Evolutionary conservation across 306 rosid species (phyloP).

Genomic region (Calophaca sinica): DNA sequence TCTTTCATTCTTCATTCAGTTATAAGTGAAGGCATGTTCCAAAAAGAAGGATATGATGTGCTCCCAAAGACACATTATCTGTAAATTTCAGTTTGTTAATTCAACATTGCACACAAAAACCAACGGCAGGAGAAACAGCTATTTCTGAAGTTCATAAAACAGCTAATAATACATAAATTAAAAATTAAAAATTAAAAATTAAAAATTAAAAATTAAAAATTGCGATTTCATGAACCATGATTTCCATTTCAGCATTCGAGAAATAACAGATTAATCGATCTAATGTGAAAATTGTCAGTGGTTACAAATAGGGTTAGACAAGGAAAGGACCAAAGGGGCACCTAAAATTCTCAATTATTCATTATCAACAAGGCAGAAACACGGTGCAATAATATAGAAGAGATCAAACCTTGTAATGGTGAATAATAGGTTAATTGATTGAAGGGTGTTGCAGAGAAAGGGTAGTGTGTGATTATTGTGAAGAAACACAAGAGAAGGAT

Average conservation of each 20-base stretch:
- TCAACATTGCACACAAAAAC: slow-evolving; percentile 1
- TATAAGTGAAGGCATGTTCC: neutral
- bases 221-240: neutral
- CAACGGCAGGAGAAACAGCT: neutral
- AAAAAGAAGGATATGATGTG: neutral
- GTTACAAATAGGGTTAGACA: neutral
- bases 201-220: neutral
- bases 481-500: too few species aligned
- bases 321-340: neutral
- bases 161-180: neutral
- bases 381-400: neutral
- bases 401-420: slow-evolving; percentile 11
- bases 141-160: neutral
- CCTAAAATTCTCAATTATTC: slow-evolving; percentile 8
- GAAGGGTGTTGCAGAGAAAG: neutral
- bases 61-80: neutral
- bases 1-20: slow-evolving; percentile 23
- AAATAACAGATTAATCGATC: neutral
- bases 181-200: too few species aligned
- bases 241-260: neutral
- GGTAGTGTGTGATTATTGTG: neutral
- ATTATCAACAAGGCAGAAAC: neutral
- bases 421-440: neutral
- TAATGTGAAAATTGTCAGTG: neutral
- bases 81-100: neutral